Evolutionary conservation across 345 rosid species (phyloP).

Genomic region (Corymbia maculata): DNA sequence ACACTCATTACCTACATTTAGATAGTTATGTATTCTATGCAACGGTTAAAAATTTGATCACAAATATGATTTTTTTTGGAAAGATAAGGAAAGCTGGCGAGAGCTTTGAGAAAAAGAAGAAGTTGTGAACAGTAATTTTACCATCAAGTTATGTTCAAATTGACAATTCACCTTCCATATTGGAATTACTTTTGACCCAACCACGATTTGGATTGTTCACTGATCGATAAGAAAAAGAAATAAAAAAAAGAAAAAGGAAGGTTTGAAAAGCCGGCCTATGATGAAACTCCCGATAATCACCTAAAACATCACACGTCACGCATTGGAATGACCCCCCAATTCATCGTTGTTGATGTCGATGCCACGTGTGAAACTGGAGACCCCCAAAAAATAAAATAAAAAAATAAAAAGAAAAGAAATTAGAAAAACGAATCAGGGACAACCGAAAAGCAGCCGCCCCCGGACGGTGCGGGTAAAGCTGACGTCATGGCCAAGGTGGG

Average conservation of each 20-base stretch:
- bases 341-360: neutral
- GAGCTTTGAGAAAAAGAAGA: too few relatives aligned
- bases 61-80: neutral
- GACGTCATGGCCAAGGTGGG: neutral
- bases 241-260: too few relatives aligned
- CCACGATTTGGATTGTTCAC: neutral
- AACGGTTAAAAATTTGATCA: neutral
- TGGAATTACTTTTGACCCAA: neutral
- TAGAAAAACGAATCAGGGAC: neutral
- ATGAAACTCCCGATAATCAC: neutral
- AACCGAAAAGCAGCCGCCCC: neutral
- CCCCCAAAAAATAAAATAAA: neutral
- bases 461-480: constrained; percentile 6
- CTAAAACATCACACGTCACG: neutral
- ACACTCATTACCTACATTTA: too few relatives aligned
- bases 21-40: too few relatives aligned
- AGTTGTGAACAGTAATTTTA: neutral
- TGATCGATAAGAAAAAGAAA: neutral
- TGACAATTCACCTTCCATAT: neutral
- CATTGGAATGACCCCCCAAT: neutral
- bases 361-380: neutral
- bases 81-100: neutral
- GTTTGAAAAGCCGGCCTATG: neutral
- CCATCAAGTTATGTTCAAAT: neutral
- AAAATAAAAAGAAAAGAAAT: too few relatives aligned